phyloP scores from a whole-genome alignment of 2,329 filamentous ascomycete genomes.

The Claviceps sorghi region DNA sequence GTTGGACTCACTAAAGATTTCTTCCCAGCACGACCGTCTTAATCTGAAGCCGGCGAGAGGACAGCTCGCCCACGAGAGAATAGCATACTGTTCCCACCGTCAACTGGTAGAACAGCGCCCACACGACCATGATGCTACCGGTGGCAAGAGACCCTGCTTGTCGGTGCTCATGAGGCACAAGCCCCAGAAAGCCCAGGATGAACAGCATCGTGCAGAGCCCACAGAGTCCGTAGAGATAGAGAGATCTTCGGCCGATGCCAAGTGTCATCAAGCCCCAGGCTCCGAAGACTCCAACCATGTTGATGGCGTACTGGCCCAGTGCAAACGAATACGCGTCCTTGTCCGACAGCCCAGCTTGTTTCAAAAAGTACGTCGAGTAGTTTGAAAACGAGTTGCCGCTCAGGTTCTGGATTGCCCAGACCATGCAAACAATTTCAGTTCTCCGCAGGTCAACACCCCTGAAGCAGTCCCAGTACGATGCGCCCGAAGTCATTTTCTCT shows the following conservation, averaged over 20 bases:
- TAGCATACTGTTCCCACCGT: slow-evolving; percentile 84
- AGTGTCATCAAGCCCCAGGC: slow-evolving; percentile 68
- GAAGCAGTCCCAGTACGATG: slow-evolving; percentile 73
- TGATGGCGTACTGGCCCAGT: slow-evolving; percentile 52
- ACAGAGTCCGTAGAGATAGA: slow-evolving; percentile 64
- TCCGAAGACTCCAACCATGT: slow-evolving; percentile 68
- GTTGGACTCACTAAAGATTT: slow-evolving; percentile 48
- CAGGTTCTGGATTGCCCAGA: slow-evolving; percentile 49
- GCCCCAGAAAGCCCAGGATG: slow-evolving; percentile 69
- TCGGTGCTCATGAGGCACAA: slow-evolving; percentile 48
- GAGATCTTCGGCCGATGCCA: slow-evolving; percentile 58
- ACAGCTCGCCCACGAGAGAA: slow-evolving; percentile 73
- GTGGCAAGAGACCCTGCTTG: slow-evolving; percentile 56
- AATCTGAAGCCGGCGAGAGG: slow-evolving; percentile 69
- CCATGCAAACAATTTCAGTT: slow-evolving; percentile 55
- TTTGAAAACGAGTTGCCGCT: slow-evolving; percentile 51
- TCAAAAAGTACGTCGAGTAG: slow-evolving; percentile 50
- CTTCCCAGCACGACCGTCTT: slow-evolving; percentile 83
- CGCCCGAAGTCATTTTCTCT: slow-evolving; percentile 56
- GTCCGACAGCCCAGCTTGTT: slow-evolving; percentile 41
- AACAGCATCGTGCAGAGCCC: slow-evolving; percentile 64
- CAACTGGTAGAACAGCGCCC: slow-evolving; percentile 72
- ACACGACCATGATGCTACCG: slow-evolving; percentile 71
- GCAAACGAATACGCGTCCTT: slow-evolving; percentile 42
- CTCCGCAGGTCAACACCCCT: slow-evolving; percentile 61